A percentile compares a stretch with the other conserved stretches of the same genome.
These are phyloP conservation scores for Phycomyces nitens DNA, from an alignment of 192 early-diverging fungal genomes.

Conservation along the genomic window DNA sequence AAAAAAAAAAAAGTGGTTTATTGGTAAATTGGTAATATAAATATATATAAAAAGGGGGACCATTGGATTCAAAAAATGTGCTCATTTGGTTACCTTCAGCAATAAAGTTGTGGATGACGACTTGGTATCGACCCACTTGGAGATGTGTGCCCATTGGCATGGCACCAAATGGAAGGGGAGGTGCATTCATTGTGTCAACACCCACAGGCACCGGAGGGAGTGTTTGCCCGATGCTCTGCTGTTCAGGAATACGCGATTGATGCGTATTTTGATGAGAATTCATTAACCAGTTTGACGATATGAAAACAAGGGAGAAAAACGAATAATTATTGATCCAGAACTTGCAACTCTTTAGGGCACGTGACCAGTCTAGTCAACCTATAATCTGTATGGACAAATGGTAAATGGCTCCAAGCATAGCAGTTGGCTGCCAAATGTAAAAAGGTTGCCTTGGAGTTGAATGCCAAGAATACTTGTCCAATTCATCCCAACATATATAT, in stretches of 20 bases:
- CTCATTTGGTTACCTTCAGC: constrained; percentile 59
- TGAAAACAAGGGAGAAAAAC: not conserved
- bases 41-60: too few relatives aligned
- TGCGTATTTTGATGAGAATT: constrained; percentile 10
- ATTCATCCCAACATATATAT: too few relatives aligned
- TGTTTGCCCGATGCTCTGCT: constrained; percentile 34
- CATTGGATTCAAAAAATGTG: too few relatives aligned
- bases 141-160: constrained; percentile 61
- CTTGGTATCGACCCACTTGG: constrained; percentile 49
- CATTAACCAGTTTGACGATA: not conserved
- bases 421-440: too few relatives aligned
- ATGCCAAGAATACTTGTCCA: too few relatives aligned
- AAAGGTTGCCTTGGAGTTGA: too few relatives aligned
- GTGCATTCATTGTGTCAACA: constrained; percentile 20
- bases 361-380: too few relatives aligned
- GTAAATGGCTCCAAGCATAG: too few relatives aligned
- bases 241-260: constrained; percentile 33
- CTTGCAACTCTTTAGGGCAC: too few relatives aligned
- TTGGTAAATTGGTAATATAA: too few relatives aligned
- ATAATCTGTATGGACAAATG: too few relatives aligned
- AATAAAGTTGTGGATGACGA: constrained; percentile 69
- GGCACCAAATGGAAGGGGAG: constrained; percentile 48
- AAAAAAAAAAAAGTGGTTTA: too few relatives aligned
- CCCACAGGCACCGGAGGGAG: constrained; percentile 32
- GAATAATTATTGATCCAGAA: not conserved